Evolutionary conservation across 345 rosid species (phyloP), one percentile per base, ranked within the genome.

Genomic region (Hypericum androsaemum): DNA sequence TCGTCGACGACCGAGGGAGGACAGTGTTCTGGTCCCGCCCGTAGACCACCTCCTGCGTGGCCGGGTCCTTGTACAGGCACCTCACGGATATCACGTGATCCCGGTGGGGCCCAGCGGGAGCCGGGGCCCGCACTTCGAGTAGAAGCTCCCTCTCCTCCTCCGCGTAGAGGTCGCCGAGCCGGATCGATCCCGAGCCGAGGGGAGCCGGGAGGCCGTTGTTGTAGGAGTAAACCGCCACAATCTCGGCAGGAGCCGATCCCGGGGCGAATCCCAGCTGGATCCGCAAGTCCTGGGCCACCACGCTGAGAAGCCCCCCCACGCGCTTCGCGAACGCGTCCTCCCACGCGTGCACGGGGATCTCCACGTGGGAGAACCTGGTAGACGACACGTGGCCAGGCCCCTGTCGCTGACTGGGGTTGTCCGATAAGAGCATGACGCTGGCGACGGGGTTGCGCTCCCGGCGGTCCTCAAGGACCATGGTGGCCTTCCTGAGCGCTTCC

Each of bases 251-350:
- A 7, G 71, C 71, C 6, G 71, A 61, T 14, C 66, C 61, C 6
- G 66, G 10, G 12, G 71, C 61, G 47, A 66, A 56, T 32, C 64
- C 44, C 7, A 66, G 71, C 62, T 66, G 71, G 17, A 66, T 17
- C 40, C 71, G 44, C 35, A 66, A 17, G 43, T 66, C 71, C 22
- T 66, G 71, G 1, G 61, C 62, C 40, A 66, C 66, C 49, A 66
- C 71, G 37, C 71, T 67, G 40, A 61, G 7, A 12, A 67, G n/a
- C 2, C 67, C 63, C 10, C 59, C 59, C 4, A 62, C 67, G 53
- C 83, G 78, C 65, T 79, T 81, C 1, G 88, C 78, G 17, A 86
- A 81, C 5, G 82, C 76, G 51, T 79, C 77, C 77, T 84, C 95
- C 10, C 50, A 60, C 0, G 71, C 39, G n/a, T 60, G 71, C 2